A percentile compares a stretch with the other conserved stretches of the same genome.
phyloP scores from a whole-genome alignment of 495 filamentous ascomycete genomes.

The Baudoinia panamericana region DNA sequence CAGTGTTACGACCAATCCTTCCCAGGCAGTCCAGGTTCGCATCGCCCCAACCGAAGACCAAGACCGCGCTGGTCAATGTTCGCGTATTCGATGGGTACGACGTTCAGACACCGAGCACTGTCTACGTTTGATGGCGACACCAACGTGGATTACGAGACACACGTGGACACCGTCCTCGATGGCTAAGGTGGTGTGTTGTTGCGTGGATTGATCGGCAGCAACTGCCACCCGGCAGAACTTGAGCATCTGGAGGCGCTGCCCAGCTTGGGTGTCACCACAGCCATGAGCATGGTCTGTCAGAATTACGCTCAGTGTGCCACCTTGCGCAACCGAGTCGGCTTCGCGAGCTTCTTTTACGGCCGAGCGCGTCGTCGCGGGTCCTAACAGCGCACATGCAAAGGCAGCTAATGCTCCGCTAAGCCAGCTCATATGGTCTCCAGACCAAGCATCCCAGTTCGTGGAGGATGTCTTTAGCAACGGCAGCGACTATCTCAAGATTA shows the following conservation, averaged over 20 bases:
- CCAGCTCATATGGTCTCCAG: constrained; percentile 1
- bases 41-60: constrained; percentile 1
- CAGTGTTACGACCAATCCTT: no score
- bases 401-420: not conserved
- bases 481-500: constrained; percentile 15
- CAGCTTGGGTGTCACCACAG: constrained; percentile 30
- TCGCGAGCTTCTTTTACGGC: constrained; percentile 23
- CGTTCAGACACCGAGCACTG: constrained; percentile 4
- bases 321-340: constrained; percentile 22
- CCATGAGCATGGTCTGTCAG: constrained; percentile 28
- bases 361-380: constrained; percentile 22
- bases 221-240: constrained; percentile 22
- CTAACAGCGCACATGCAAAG: constrained; percentile 6
- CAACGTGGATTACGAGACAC: not conserved
- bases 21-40: no score
- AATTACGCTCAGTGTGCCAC: constrained; percentile 22
- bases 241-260: constrained; percentile 22
- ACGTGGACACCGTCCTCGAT: constrained; percentile 18
- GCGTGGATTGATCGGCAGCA: constrained; percentile 31
- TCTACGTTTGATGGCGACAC: constrained; percentile 5
- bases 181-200: constrained; percentile 25
- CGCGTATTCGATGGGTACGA: constrained; percentile 10
- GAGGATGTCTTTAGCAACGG: constrained; percentile 4
- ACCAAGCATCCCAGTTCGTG: constrained; percentile 6
- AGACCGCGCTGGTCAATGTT: constrained; percentile 9